phyloP scores from a whole-genome alignment of 179 eudicot species.

The Gypsophila paniculata region DNA sequence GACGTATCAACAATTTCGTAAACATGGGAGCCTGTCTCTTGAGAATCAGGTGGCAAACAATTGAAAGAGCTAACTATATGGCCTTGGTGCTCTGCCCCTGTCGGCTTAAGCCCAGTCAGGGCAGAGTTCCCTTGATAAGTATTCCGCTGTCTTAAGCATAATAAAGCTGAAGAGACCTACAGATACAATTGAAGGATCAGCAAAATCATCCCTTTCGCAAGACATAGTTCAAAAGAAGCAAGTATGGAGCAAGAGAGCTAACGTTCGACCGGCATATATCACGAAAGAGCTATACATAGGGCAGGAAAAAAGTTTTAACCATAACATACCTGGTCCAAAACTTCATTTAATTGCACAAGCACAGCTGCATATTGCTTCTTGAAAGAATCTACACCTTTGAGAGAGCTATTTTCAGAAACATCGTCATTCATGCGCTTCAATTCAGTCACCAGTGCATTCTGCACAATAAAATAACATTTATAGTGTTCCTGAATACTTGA shows the following conservation, averaged over 20 bases:
- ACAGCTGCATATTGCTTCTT: slow-evolving; percentile 95
- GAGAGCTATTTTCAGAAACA: slow-evolving; percentile 50
- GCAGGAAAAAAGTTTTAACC: slow-evolving; percentile 9
- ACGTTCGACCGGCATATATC: neutral
- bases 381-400: slow-evolving; percentile 66
- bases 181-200: slow-evolving; percentile 13
- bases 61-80: slow-evolving; percentile 37
- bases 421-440: slow-evolving; percentile 85
- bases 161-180: slow-evolving; percentile 81
- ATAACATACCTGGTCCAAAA: slow-evolving; percentile 66
- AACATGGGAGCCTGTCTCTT: slow-evolving; percentile 59
- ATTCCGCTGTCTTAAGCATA: slow-evolving; percentile 71
- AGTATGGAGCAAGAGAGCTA: slow-evolving; percentile 7
- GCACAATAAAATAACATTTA: slow-evolving; percentile 20
- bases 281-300: neutral
- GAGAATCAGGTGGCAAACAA: slow-evolving; percentile 38
- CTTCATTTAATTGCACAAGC: slow-evolving; percentile 70
- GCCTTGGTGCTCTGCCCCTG: slow-evolving; percentile 39
- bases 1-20: slow-evolving; percentile 82
- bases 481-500: neutral
- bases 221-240: slow-evolving; percentile 5
- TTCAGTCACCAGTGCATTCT: slow-evolving; percentile 83
- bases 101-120: slow-evolving; percentile 44
- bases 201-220: neutral
- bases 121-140: slow-evolving; percentile 63